Evolutionary conservation across 2,329 filamentous ascomycete species (phyloP), one percentile per base, ranked within the genome.

Genomic region (Truncatella angustata): DNA sequence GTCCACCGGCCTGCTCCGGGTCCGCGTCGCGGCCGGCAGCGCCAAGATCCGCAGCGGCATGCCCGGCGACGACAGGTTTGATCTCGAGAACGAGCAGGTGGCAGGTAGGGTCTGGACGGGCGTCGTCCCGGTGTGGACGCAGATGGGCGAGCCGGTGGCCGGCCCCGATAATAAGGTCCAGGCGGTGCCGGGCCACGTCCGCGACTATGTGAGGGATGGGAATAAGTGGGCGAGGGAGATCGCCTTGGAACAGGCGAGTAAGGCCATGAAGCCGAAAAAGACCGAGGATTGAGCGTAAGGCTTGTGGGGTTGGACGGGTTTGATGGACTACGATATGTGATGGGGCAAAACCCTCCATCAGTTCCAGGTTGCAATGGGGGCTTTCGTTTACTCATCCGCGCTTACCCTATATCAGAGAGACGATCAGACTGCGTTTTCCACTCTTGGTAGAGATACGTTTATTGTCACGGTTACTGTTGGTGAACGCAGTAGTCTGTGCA

Each of bases 31-130:
- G 14, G 83, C 82, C 46, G 91, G 88, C 4, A 91, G 87, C 62
- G 88, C 85, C 24, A 96, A 96, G 77, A 75, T 88, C 37, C 77
- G 88, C 6, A 74, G 78, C 21, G 89, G 88, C 0, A 76, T 76
- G 35, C 85, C 88, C 1, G 76, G 58, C 73, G 81, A 84, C 49
- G 78, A 81, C 12, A 72, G 63, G 53, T 67, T 63, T 12, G 81
- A 85, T 54, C 49, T 74, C 55, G 71, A 73, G 51, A 68, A 82
- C 54, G 65, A 65, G 11, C 69, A 64, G 12, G 52, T 79, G 5
- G 60, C 69, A n/a, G 65, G 61, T 3, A 60, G 66, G 7, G 72
- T 78, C 21, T 85, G 82, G 81, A 78, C 77, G 1, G 82, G 81
- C 2, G 79, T 82, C 1, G 65, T 84, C 42, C 81, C 91, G 1